phyloP scores from a whole-genome alignment of 2,329 filamentous ascomycete species.

The Alternaria brassicae region DNA sequence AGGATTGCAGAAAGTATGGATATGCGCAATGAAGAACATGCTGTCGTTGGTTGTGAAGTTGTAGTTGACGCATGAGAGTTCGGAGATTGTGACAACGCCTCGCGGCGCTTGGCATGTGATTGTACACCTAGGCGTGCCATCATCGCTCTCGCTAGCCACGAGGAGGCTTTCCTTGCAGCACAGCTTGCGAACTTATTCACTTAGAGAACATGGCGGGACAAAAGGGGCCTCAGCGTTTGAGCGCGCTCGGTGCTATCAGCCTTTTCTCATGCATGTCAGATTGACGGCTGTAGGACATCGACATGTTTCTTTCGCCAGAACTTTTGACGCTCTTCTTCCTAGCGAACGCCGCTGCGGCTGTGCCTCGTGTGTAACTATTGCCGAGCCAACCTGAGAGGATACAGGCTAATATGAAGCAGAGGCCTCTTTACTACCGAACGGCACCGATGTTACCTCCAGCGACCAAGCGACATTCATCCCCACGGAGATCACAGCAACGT shows the following conservation, averaged over 20 bases:
- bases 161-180: conserved; percentile 7
- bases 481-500: neutral
- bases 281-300: neutral
- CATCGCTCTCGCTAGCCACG: conserved; percentile 7
- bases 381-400: neutral
- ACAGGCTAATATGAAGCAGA: conserved; percentile 8
- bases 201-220: neutral
- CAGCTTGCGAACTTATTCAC: conserved; percentile 5
- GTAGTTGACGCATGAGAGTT: neutral
- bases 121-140: neutral
- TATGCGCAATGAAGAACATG: neutral
- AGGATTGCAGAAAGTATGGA: neutral
- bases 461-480: neutral
- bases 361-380: conserved; percentile 17
- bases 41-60: neutral
- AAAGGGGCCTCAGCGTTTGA: neutral
- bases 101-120: conserved; percentile 8
- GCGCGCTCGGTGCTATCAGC: neutral
- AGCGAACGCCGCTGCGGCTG: conserved; percentile 11
- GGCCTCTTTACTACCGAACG: conserved; percentile 4
- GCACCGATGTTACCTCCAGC: conserved; percentile 1
- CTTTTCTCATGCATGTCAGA: neutral
- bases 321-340: conserved; percentile 25
- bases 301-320: conserved; percentile 19
- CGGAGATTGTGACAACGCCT: conserved; percentile 1